These are phyloP conservation scores for Globisporangium alternatum DNA, from an alignment of 352 stramenopile genomes.

Conservation along the genomic window DNA sequence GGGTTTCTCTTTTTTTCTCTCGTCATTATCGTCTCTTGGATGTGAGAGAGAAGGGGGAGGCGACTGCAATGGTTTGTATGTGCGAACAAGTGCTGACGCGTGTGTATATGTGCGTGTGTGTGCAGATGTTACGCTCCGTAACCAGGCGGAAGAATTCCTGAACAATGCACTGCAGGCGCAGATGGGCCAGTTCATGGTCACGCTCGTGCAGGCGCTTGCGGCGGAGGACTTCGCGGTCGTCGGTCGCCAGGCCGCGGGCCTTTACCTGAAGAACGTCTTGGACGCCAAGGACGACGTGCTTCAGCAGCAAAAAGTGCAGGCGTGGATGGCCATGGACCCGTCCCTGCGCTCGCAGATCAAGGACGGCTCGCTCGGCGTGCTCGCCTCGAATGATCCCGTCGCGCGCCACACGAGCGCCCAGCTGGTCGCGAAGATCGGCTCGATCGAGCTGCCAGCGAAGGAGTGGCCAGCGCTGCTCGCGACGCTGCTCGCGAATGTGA, in stretches of 20 bases:
- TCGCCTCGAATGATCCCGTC: slow-evolving; percentile 58
- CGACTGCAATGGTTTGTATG: not conserved
- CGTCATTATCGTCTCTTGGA: not conserved
- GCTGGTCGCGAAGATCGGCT: slow-evolving; percentile 92
- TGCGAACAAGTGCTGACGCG: not conserved
- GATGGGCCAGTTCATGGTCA: slow-evolving; percentile 84
- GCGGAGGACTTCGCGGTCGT: slow-evolving; percentile 76
- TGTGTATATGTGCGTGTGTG: slow-evolving; percentile 5
- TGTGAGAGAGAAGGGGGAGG: not conserved
- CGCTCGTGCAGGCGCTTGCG: slow-evolving; percentile 73
- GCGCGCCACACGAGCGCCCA: slow-evolving; percentile 88
- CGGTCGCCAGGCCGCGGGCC: slow-evolving; percentile 69
- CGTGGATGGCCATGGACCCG: slow-evolving; percentile 76
- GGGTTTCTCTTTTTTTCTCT: not conserved
- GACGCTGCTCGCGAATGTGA: slow-evolving; percentile 92
- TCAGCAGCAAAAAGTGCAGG: slow-evolving; percentile 76
- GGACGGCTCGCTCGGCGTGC: slow-evolving; percentile 59
- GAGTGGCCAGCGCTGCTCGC: slow-evolving; percentile 94
- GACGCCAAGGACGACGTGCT: slow-evolving; percentile 81
- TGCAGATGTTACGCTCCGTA: slow-evolving; percentile 61
- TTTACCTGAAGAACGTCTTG: slow-evolving; percentile 87
- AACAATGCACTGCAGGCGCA: slow-evolving; percentile 78
- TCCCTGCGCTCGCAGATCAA: slow-evolving; percentile 75
- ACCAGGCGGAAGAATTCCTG: slow-evolving; percentile 81
- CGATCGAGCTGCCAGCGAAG: slow-evolving; percentile 92